Percentiles rank a stretch among this genome's conserved stretches.
These are phyloP conservation scores for Lavandula angustifolia DNA, from an alignment of 257 asterid genomes.

Conservation along the genomic window DNA sequence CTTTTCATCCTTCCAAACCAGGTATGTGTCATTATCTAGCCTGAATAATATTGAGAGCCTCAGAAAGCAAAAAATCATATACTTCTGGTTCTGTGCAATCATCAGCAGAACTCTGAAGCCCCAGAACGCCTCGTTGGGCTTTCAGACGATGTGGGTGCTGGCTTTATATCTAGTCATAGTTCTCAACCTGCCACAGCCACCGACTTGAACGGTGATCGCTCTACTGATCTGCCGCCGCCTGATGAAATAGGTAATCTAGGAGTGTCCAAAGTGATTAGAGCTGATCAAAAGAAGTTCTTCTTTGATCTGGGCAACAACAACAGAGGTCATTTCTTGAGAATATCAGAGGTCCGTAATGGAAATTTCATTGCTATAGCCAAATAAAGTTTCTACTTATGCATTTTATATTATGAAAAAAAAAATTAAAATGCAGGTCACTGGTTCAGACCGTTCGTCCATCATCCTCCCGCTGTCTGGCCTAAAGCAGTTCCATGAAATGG, in stretches of 20 bases:
- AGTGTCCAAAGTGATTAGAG: conserved; percentile 89
- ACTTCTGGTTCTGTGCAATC: conserved; percentile 37
- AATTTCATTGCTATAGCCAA: background rate
- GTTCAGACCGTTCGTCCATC: conserved; percentile 94
- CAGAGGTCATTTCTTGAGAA: conserved; percentile 91
- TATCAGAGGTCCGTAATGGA: conserved; percentile 75
- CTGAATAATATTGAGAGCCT: conserved; percentile 21
- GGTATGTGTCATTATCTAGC: conserved; percentile 38
- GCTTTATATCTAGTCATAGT: conserved; percentile 89
- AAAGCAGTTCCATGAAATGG: conserved; percentile 90
- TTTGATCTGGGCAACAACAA: conserved; percentile 96
- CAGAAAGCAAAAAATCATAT: conserved; percentile 28
- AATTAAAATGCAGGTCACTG: conserved; percentile 83
- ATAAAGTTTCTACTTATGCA: background rate
- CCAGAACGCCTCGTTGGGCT: conserved; percentile 80
- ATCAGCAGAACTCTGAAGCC: conserved; percentile 66
- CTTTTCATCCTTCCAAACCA: conserved; percentile 69
- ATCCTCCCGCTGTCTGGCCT: conserved; percentile 93
- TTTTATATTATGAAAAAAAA: conserved; percentile 14
- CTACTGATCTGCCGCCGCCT: conserved; percentile 70
- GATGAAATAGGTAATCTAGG: conserved; percentile 65
- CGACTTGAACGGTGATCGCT: conserved; percentile 62
- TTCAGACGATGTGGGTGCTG: conserved; percentile 98
- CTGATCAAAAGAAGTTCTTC: conserved; percentile 93
- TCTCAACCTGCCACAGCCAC: conserved; percentile 65